Evolutionary conservation across 441 rosid genomes (phyloP).

Genomic region (Bruguiera hainesii): DNA sequence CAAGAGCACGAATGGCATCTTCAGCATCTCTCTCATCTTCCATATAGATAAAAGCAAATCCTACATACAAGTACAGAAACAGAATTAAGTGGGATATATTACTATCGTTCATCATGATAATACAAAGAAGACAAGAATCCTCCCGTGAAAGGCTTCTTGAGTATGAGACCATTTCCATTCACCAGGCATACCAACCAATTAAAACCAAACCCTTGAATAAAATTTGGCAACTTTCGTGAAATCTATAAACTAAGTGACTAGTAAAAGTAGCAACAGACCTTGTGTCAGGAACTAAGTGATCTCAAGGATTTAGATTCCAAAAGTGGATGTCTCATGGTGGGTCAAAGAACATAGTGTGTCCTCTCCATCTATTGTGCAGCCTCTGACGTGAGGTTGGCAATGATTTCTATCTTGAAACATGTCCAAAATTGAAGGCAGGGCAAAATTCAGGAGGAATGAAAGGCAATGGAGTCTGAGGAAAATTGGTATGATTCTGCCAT

Average conservation of each 20-base stretch:
- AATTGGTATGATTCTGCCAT: constrained; percentile 54
- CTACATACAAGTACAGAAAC: constrained; percentile 27
- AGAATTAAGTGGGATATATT: background rate
- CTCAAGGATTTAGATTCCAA: constrained; percentile 87
- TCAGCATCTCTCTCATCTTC: constrained; percentile 87
- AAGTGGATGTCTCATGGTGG: constrained; percentile 77
- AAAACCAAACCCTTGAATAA: constrained; percentile 36
- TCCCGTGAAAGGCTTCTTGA: constrained; percentile 37
- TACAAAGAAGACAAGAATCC: constrained; percentile 20
- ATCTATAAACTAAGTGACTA: constrained; percentile 66
- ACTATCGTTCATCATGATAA: constrained; percentile 10
- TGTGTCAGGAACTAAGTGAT: constrained; percentile 67
- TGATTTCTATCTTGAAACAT: constrained; percentile 48
- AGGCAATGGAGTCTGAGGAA: constrained; percentile 28
- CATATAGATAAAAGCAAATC: constrained; percentile 84
- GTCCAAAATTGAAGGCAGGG: constrained; percentile 58
- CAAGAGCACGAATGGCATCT: constrained; percentile 80
- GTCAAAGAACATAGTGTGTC: constrained; percentile 70
- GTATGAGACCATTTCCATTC: constrained; percentile 25
- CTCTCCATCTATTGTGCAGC: constrained; percentile 36
- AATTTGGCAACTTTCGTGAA: constrained; percentile 48
- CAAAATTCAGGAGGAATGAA: constrained; percentile 51
- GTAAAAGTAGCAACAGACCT: constrained; percentile 90
- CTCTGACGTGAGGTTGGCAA: constrained; percentile 15
- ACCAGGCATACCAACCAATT: constrained; percentile 27